Base-by-base conservation (phyloP, 805 yeast species). In the Zygosaccharomyces pseudorouxii region DNA sequence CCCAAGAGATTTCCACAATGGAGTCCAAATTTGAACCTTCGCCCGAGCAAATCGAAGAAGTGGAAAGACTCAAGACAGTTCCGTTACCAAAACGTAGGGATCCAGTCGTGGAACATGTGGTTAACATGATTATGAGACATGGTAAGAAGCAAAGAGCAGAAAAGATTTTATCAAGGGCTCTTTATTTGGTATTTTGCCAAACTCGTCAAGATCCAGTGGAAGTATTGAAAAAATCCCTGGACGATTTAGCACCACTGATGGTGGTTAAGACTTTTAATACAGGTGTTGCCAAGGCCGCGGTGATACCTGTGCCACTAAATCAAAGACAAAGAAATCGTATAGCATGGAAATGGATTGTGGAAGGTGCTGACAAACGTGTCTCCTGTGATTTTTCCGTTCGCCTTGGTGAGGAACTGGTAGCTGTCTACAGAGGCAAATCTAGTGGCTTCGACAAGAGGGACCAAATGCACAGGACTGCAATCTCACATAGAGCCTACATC, bases 321-420 rank as follows among this genome's bases (percentile, higher is more conserved):
- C 81, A 80, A 59, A 82, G 89, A 69, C 96, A 89, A 70, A 79
- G 98, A 67, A 74, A 80, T 58, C 80, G 97, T 68, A 80, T 79
- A 60, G 97, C 98, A 2, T 86, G 95, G 75, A 69, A 74, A 55
- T 93, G 98, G 98, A 84, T 93, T 43, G 68, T 89, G 47, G 96
- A 88, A 51, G 89, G 95, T 18, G 79, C 95, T 36, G 77, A 81
- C 51, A 82, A 85, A 60, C 82, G 95, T 66, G 82, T 81, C 41
- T 82, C 90, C 14, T 79, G 81, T 49, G 93, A 86, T 60, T 86
- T 86, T 60, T 74, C 95, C 1, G 97, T 93, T 35, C 79, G 98
- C 61, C 74, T 93, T 40, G 89, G 90, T 33, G 98, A 93, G 70
- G 98, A 93, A 69, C 79, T 93, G 50, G 64, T 88, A 33, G 74